Base-by-base conservation (phyloP, 108 stramenopile genomes). In the Fistulifera pelliculosa region DNA sequence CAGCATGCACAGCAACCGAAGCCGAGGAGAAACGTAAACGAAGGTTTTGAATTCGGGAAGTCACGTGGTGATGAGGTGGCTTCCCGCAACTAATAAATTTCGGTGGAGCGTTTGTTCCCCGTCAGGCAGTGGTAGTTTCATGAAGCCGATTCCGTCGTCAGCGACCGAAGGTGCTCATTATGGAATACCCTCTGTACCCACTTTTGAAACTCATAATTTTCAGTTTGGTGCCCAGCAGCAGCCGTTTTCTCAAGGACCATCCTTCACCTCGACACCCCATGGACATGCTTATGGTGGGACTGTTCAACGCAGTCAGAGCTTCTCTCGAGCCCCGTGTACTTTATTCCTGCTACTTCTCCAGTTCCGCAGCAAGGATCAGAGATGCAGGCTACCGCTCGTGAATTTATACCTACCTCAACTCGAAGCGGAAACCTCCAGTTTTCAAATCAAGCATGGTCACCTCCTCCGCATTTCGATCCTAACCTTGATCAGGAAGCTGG, bases 51-150 rank as follows among this genome's bases (percentile, higher is more conserved):
- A n/a, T 60, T 60, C 60, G 59, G 48, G n/a, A 54, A 52, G 35
- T 14, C 19, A 7, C 56, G 50, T 11, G 19, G 4, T 6, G 25
- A 35, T 35, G 31, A 35, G 3, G 31, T 35, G 3, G 31, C 31
- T 3, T 35, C 31, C 31, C 74, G 10, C 50, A 40, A 26, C 49
- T 58, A 7, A 25, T 74, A 17, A 64, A 79, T 44, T 74, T 74
- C 47, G 71, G 71, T 27, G 77, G 72, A 25, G 69, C 77, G 2
- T 79, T 79, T 57, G 65, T 62, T 13, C 77, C 72, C 10, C 70
- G 11, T 50, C 77, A 12, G 65, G 66, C 28, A 44, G 58, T 44
- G 21, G 17, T 2, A 21, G 21, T 10, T 49, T 58, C 40, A 38
- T 19, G 11, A 28, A 27, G 17, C 49, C 56, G 24, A 26, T 56